Evolutionary conservation across 164 flowering plant species (phyloP).

Genomic region (Tinospora cordifolia): DNA sequence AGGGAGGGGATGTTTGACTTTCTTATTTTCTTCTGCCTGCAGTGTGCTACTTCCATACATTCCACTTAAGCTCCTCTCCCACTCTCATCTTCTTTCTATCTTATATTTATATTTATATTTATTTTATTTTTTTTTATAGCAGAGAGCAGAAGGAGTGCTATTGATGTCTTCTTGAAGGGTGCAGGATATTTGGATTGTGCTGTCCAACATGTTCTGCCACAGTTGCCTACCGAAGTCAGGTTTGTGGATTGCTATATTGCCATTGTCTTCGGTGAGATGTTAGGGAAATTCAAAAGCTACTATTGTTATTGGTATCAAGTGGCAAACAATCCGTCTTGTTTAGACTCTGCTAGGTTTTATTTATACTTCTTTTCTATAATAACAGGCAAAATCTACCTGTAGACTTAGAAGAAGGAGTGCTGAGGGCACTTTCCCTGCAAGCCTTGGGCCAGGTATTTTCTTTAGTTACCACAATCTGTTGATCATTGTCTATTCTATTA

Average conservation of each 20-base stretch:
- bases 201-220: conserved; percentile 73
- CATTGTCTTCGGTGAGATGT: background rate
- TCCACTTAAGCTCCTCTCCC: too few species aligned
- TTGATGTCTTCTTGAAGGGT: conserved; percentile 81
- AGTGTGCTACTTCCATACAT: background rate
- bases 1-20: background rate
- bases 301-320: background rate
- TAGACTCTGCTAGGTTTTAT: conserved; percentile 5
- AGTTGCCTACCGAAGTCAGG: conserved; percentile 68
- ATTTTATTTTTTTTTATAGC: conserved; percentile 9
- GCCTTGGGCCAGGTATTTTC: conserved; percentile 83
- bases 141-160: conserved; percentile 72
- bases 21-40: background rate
- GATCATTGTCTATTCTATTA: background rate
- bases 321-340: background rate
- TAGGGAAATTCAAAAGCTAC: background rate
- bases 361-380: conserved; percentile 1
- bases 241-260: conserved; percentile 17
- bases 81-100: background rate
- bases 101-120: background rate
- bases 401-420: conserved; percentile 76
- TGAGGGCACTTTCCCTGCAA: conserved; percentile 82
- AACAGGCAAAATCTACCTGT: conserved; percentile 78
- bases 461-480: background rate
- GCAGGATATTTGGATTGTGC: conserved; percentile 96